Conservation (phyloP, 148 eudicot genomes). For the Bassia scoparia region DNA sequence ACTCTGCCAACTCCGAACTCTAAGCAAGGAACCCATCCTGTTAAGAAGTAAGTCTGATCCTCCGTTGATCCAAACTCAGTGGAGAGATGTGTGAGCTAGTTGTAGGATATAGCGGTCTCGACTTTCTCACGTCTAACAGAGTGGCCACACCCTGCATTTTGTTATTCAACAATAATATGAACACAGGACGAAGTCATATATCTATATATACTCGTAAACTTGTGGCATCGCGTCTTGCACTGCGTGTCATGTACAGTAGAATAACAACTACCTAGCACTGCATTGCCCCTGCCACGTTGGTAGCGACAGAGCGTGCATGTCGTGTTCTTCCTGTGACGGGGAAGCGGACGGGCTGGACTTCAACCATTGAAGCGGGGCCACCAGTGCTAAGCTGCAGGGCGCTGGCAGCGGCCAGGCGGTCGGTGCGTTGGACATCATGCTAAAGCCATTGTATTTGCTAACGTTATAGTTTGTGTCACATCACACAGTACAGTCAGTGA, state of each 20-base stretch:
- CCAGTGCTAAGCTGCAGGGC: slow-evolving; percentile 43
- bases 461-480: neutral
- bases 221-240: too few species aligned
- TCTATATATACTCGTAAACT: too few species aligned
- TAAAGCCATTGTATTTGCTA: slow-evolving; percentile 32
- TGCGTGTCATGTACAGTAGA: too few species aligned
- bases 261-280: slow-evolving; percentile 63
- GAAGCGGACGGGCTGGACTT: slow-evolving; percentile 40
- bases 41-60: slow-evolving; percentile 33
- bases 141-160: slow-evolving; percentile 47
- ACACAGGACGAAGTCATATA: too few species aligned
- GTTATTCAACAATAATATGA: too few species aligned
- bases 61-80: slow-evolving; percentile 17
- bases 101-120: slow-evolving; percentile 39
- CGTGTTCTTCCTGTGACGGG: slow-evolving; percentile 39
- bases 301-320: slow-evolving; percentile 41
- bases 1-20: slow-evolving; percentile 49
- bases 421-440: slow-evolving; percentile 35
- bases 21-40: slow-evolving; percentile 55
- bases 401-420: slow-evolving; percentile 29
- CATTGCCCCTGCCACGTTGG: slow-evolving; percentile 54
- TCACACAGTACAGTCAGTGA: too few species aligned
- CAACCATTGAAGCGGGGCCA: slow-evolving; percentile 49
- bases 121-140: slow-evolving; percentile 35
- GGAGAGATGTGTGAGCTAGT: slow-evolving; percentile 32